Percentiles rank a stretch among this genome's conserved stretches.
Evolutionary conservation across 2,329 filamentous ascomycete species (phyloP).

Genomic region (Arthrobotrys iridis): DNA sequence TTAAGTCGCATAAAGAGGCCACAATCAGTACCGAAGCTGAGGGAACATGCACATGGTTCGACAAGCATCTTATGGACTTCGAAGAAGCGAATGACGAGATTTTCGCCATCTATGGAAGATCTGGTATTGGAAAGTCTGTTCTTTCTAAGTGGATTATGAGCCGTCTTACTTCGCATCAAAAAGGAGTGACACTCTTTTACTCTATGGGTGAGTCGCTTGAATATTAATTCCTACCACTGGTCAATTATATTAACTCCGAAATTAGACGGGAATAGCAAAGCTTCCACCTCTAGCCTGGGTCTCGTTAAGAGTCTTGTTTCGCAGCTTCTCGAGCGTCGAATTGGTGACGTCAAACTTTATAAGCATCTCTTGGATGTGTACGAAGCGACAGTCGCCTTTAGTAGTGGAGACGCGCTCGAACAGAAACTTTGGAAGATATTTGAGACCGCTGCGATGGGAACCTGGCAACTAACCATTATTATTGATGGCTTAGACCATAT

Average conservation of each 20-base stretch:
- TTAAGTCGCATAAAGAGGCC: slow-evolving; percentile 17
- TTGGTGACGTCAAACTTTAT: slow-evolving; percentile 36
- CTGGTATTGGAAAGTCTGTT: slow-evolving; percentile 32
- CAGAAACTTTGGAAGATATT: slow-evolving; percentile 27
- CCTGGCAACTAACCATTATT: slow-evolving; percentile 30
- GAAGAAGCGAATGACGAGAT: slow-evolving; percentile 30
- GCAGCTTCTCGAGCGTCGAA: slow-evolving; percentile 22
- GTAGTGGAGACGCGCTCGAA: slow-evolving; percentile 8
- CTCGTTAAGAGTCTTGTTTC: slow-evolving; percentile 18
- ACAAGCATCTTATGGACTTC: slow-evolving; percentile 39
- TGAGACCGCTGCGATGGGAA: slow-evolving; percentile 15
- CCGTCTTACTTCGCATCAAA: slow-evolving; percentile 23
- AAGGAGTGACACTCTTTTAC: slow-evolving; percentile 30
- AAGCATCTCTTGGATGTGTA: slow-evolving; percentile 30
- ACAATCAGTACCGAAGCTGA: slow-evolving; percentile 26
- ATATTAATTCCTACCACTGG: not conserved
- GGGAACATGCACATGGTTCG: slow-evolving; percentile 32
- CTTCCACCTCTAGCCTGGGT: slow-evolving; percentile 18
- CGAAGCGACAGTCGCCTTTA: slow-evolving; percentile 2
- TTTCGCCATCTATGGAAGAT: slow-evolving; percentile 27
- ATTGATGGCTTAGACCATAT: slow-evolving; percentile 32
- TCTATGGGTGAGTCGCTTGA: slow-evolving; percentile 17
- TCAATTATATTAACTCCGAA: not conserved
- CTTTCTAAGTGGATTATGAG: slow-evolving; percentile 32
- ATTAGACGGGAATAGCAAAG: slow-evolving; percentile 11